These are phyloP conservation scores for Xanthoconium purpureum DNA, from an alignment of 768 basidiomycete genomes.

Conservation along the genomic window DNA sequence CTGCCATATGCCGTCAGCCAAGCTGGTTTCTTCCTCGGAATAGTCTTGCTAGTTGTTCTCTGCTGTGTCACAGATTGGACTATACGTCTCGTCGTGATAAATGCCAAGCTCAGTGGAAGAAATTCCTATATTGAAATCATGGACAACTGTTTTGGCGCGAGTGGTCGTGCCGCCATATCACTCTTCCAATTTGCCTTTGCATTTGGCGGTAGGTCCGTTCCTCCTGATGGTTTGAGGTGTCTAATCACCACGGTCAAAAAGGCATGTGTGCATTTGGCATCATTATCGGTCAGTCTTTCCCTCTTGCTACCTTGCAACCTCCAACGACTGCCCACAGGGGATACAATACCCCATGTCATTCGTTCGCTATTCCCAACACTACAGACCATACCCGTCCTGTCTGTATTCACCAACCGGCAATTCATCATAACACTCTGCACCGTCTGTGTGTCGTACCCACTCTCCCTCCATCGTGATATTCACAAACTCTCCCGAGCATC, in stretches of 20 bases:
- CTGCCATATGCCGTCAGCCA: slow-evolving; percentile 92
- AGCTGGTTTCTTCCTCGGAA: slow-evolving; percentile 89
- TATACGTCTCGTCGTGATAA: slow-evolving; percentile 90
- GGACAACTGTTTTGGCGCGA: slow-evolving; percentile 87
- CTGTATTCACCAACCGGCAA: slow-evolving; percentile 77
- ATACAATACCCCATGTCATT: slow-evolving; percentile 94
- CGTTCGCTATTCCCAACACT: slow-evolving; percentile 77
- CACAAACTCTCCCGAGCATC: slow-evolving; percentile 95
- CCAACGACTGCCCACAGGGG: slow-evolving; percentile 47
- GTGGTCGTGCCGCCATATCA: slow-evolving; percentile 90
- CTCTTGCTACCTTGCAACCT: background rate
- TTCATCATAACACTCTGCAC: slow-evolving; percentile 90
- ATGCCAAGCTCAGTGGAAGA: slow-evolving; percentile 92
- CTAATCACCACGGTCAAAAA: slow-evolving; percentile 27
- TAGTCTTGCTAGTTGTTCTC: slow-evolving; percentile 75
- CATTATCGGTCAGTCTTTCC: slow-evolving; percentile 60
- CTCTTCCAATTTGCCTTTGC: slow-evolving; percentile 98
- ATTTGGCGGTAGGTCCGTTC: slow-evolving; percentile 69
- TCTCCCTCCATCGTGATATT: slow-evolving; percentile 95
- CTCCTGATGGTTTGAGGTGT: background rate
- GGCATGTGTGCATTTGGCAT: slow-evolving; percentile 99
- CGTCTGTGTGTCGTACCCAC: slow-evolving; percentile 84
- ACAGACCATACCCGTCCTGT: slow-evolving; percentile 65
- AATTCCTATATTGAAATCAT: slow-evolving; percentile 93
- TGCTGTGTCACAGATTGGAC: slow-evolving; percentile 96